phyloP scores from a whole-genome alignment of 768 basidiomycete species.

The Psilocybe subaeruginosa region DNA sequence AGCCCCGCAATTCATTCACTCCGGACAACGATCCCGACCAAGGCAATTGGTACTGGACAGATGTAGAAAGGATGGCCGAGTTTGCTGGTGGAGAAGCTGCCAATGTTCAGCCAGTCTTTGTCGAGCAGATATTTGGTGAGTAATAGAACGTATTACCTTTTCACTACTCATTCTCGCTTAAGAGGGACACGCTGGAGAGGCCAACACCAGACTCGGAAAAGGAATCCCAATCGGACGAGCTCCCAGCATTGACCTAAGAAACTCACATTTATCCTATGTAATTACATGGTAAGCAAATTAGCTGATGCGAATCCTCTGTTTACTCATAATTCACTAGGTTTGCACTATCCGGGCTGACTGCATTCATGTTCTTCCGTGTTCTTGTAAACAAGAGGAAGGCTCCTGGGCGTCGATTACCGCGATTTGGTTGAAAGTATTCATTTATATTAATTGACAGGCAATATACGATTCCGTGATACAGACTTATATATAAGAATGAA shows the following conservation, averaged over 20 bases:
- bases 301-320: neutral
- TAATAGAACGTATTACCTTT: constrained; percentile 7
- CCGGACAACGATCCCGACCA: constrained; percentile 83
- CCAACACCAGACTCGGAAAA: constrained; percentile 53
- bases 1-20: constrained; percentile 77
- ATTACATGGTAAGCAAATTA: constrained; percentile 76
- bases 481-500: too few relatives aligned
- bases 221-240: constrained; percentile 88
- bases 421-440: constrained; percentile 36
- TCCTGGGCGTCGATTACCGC: constrained; percentile 58
- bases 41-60: constrained; percentile 92
- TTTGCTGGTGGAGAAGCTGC: constrained; percentile 72
- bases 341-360: constrained; percentile 83
- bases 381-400: constrained; percentile 56
- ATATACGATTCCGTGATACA: too few relatives aligned
- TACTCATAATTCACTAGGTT: constrained; percentile 59
- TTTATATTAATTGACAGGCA: neutral
- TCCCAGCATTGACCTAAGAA: constrained; percentile 85
- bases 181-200: constrained; percentile 90
- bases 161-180: neutral
- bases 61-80: constrained; percentile 79
- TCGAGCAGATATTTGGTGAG: constrained; percentile 92
- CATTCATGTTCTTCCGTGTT: constrained; percentile 78
- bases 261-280: constrained; percentile 94
- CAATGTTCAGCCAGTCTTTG: constrained; percentile 83